Evolutionary conservation across 208 protist species (phyloP).

Genomic region (Naegleria lovaniensis): DNA sequence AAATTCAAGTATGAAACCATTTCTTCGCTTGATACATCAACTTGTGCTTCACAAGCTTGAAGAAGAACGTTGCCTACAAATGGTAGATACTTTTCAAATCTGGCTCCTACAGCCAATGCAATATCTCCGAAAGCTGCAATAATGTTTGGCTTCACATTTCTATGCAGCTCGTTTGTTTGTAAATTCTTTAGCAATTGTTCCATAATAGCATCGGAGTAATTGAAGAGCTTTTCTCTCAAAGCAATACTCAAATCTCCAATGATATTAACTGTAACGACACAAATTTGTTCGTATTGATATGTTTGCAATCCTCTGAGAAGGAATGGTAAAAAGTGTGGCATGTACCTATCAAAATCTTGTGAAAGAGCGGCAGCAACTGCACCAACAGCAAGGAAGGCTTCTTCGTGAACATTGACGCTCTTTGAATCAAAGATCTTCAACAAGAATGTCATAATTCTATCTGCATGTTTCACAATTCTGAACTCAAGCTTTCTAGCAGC

Average conservation of each 20-base stretch:
- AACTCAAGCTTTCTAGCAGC: not conserved
- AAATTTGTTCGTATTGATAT: constrained; percentile 50
- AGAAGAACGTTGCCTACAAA: constrained; percentile 67
- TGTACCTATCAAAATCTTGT: constrained; percentile 64
- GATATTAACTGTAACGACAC: constrained; percentile 71
- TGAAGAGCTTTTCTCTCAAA: constrained; percentile 57
- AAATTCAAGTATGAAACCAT: constrained; percentile 14
- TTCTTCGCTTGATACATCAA: not conserved
- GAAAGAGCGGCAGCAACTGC: constrained; percentile 72
- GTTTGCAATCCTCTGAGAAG: constrained; percentile 62
- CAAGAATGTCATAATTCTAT: constrained; percentile 45
- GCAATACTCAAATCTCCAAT: constrained; percentile 85
- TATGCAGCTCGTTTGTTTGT: constrained; percentile 61
- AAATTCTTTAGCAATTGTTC: constrained; percentile 67
- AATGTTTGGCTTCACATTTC: constrained; percentile 85
- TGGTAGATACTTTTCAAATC: constrained; percentile 74
- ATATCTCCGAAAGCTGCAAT: constrained; percentile 88
- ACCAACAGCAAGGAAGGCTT: constrained; percentile 84
- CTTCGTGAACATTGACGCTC: constrained; percentile 69
- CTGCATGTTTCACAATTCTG: constrained; percentile 1
- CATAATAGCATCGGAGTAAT: constrained; percentile 70
- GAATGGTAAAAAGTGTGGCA: constrained; percentile 67
- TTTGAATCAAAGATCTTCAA: constrained; percentile 40
- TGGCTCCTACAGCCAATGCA: constrained; percentile 73
- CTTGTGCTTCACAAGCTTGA: constrained; percentile 42